These are phyloP conservation scores for Petunia axillaris DNA, from an alignment of 257 asterid species.

Conservation along the genomic window DNA sequence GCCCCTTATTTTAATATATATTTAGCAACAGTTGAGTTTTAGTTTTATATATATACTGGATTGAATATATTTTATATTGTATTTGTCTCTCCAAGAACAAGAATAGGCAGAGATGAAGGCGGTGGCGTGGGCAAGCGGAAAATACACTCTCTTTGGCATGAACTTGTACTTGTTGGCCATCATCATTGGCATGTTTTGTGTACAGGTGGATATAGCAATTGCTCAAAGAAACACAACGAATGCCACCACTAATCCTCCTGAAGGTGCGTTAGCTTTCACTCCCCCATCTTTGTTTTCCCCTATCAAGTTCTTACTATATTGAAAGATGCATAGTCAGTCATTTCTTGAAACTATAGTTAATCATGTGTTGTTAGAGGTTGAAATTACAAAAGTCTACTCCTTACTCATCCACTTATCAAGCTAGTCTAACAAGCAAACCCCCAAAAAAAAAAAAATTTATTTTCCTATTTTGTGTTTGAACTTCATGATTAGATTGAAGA, in stretches of 20 bases:
- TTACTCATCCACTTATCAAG: too few species aligned
- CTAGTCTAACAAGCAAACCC: too few species aligned
- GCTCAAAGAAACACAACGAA: conserved; percentile 31
- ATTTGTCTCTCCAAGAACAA: too few species aligned
- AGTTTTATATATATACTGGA: not conserved
- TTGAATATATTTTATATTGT: not conserved
- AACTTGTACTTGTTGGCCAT: not conserved
- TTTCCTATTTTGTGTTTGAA: too few species aligned
- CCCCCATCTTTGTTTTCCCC: not conserved
- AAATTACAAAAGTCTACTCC: not conserved
- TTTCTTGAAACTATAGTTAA: not conserved
- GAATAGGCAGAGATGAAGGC: not conserved
- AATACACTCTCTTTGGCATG: not conserved
- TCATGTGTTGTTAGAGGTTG: not conserved
- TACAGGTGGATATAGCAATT: conserved; percentile 1
- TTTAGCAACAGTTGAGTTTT: not conserved
- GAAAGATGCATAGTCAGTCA: too few species aligned
- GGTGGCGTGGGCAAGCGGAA: not conserved
- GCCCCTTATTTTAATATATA: not conserved
- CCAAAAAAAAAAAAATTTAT: too few species aligned
- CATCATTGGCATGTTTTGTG: not conserved
- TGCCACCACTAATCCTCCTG: conserved; percentile 36
- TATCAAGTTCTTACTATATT: too few species aligned
- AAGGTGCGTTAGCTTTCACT: conserved; percentile 19
- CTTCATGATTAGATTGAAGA: too few species aligned